These are phyloP conservation scores for Punctularia strigosozonata DNA, from an alignment of 768 basidiomycete species.

Conservation along the genomic window DNA sequence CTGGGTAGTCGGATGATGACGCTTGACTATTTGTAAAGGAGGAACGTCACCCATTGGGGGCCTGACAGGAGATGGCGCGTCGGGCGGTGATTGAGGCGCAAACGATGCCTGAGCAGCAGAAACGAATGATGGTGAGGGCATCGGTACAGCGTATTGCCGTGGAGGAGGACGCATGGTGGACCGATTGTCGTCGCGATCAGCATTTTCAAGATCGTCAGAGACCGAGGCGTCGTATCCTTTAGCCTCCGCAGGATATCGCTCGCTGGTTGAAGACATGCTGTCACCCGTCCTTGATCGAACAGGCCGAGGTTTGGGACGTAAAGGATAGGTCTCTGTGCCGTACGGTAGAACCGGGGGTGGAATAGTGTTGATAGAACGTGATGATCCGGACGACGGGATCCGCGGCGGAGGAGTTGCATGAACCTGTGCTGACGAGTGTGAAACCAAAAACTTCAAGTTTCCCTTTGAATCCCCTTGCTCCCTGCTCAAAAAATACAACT, in stretches of 20 bases:
- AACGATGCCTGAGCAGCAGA: not conserved
- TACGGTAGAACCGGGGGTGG: constrained; percentile 43
- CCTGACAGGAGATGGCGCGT: constrained; percentile 13
- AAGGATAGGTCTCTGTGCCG: constrained; percentile 26
- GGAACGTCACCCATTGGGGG: not conserved
- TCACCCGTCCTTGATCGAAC: constrained; percentile 53
- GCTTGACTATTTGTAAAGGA: not conserved
- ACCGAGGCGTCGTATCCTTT: constrained; percentile 60
- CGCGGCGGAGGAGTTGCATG: too few relatives aligned
- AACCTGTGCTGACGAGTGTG: constrained; percentile 48
- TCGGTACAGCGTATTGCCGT: constrained; percentile 7
- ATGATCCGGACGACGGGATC: constrained; percentile 19
- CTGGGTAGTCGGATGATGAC: not conserved
- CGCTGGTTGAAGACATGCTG: constrained; percentile 63
- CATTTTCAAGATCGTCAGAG: constrained; percentile 48
- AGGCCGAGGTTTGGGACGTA: constrained; percentile 35
- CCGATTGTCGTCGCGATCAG: constrained; percentile 35
- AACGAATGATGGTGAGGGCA: not conserved
- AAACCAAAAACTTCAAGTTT: constrained; percentile 75
- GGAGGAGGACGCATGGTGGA: constrained; percentile 30
- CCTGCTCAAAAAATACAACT: constrained; percentile 59
- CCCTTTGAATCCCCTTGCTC: constrained; percentile 67
- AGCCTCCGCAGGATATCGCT: constrained; percentile 36
- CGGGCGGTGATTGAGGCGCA: constrained; percentile 25
- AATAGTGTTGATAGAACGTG: constrained; percentile 32